These are phyloP conservation scores for Fusarium abutilonis DNA, from an alignment of 2,329 filamentous ascomycete species.

Conservation along the genomic window DNA sequence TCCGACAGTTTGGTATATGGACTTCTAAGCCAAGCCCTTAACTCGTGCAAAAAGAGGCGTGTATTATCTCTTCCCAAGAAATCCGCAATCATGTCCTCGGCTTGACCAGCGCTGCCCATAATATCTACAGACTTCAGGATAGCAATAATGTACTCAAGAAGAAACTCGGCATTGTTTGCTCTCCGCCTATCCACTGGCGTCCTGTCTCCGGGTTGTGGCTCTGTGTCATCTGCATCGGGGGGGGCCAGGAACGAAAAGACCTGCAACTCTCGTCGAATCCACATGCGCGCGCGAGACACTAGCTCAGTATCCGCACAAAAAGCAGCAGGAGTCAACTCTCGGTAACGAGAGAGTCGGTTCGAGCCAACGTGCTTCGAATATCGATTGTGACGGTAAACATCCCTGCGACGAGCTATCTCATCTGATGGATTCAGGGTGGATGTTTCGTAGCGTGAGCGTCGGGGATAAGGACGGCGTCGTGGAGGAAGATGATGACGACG, in stretches of 20 bases:
- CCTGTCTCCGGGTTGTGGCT: constrained; percentile 7
- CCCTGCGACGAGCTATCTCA: constrained; percentile 63
- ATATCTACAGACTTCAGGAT: constrained; percentile 86
- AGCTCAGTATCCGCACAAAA: constrained; percentile 74
- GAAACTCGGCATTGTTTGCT: constrained; percentile 79
- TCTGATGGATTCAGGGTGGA: constrained; percentile 15
- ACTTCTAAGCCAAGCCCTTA: constrained; percentile 83
- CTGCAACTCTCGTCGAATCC: constrained; percentile 83
- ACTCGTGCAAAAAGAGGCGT: constrained; percentile 82
- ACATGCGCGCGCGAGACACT: constrained; percentile 79
- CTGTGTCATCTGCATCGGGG: constrained; percentile 37
- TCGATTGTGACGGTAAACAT: constrained; percentile 76
- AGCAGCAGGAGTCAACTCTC: constrained; percentile 73
- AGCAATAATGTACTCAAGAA: constrained; percentile 86
- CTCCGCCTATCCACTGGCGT: constrained; percentile 46
- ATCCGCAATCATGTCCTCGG: constrained; percentile 80
- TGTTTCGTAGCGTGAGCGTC: constrained; percentile 14
- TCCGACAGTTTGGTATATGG: constrained; percentile 75
- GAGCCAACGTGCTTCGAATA: constrained; percentile 86
- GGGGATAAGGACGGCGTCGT: constrained; percentile 17
- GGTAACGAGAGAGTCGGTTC: constrained; percentile 80
- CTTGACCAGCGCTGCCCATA: constrained; percentile 79
- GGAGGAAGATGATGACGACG: constrained; percentile 2
- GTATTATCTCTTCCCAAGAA: constrained; percentile 81
- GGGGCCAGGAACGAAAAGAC: constrained; percentile 79